Evolutionary conservation across 2,329 filamentous ascomycete species (phyloP).

Genomic region (Epichloe aotearoae): DNA sequence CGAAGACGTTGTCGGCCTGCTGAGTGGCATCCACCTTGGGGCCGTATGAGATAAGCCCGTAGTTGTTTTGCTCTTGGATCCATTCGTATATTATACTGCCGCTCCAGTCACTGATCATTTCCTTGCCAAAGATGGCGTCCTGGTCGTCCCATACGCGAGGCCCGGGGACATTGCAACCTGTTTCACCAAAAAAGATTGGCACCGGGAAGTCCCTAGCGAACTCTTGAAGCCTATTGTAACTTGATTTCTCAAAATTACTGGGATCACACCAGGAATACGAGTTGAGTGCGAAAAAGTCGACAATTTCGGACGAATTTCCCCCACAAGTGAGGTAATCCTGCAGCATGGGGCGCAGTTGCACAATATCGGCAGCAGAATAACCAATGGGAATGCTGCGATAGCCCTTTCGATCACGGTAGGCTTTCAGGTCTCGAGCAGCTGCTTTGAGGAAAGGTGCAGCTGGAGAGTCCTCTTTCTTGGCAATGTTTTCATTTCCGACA

Average conservation of each 20-base stretch:
- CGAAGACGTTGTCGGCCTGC: slow-evolving; percentile 43
- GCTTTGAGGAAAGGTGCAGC: slow-evolving; percentile 77
- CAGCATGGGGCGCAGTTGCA: slow-evolving; percentile 47
- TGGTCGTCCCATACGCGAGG: slow-evolving; percentile 60
- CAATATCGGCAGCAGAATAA: slow-evolving; percentile 79
- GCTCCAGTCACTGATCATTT: slow-evolving; percentile 60
- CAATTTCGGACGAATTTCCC: slow-evolving; percentile 49
- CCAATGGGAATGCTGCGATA: slow-evolving; percentile 76
- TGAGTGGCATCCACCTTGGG: slow-evolving; percentile 35
- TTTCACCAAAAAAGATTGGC: slow-evolving; percentile 89
- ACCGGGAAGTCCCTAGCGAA: slow-evolving; percentile 60
- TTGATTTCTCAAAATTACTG: slow-evolving; percentile 45
- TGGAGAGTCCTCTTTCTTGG: slow-evolving; percentile 39
- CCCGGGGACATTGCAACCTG: slow-evolving; percentile 58
- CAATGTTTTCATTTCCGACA: slow-evolving; percentile 79
- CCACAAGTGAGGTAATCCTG: slow-evolving; percentile 70
- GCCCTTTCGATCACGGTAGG: slow-evolving; percentile 59
- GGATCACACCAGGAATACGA: slow-evolving; percentile 70
- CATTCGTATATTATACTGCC: slow-evolving; percentile 82
- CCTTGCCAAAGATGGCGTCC: slow-evolving; percentile 56
- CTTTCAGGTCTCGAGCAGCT: slow-evolving; percentile 69
- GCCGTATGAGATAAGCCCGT: slow-evolving; percentile 70
- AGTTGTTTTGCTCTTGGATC: slow-evolving; percentile 74
- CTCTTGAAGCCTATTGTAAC: slow-evolving; percentile 55
- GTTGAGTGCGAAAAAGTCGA: slow-evolving; percentile 80